Conservation (phyloP, 768 basidiomycete species). For the button mushroom (Agaricus bisporus) region DNA sequence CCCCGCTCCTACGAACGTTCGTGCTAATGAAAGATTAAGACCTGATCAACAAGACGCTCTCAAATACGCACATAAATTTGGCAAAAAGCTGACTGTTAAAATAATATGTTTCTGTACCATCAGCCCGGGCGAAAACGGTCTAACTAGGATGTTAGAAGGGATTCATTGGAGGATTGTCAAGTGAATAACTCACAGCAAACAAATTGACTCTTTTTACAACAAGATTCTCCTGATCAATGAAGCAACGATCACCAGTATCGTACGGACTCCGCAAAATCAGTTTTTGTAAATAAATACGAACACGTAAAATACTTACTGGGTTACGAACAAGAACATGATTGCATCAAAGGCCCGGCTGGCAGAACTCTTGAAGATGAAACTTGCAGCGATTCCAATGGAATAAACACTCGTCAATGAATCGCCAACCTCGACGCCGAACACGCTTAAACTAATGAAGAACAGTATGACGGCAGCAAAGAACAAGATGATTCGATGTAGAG, state of each 20-base stretch:
- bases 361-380: conserved; percentile 76
- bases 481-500: conserved; percentile 58
- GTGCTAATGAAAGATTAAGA: conserved; percentile 31
- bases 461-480: conserved; percentile 57
- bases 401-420: conserved; percentile 67
- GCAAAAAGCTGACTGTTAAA: conserved; percentile 73
- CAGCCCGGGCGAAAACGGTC: conserved; percentile 66
- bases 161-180: not conserved
- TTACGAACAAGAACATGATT: conserved; percentile 78
- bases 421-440: conserved; percentile 66
- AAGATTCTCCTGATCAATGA: conserved; percentile 65
- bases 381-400: conserved; percentile 63
- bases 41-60: not conserved
- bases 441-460: conserved; percentile 67
- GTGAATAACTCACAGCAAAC: conserved; percentile 47
- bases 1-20: conserved; percentile 70
- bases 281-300: not conserved
- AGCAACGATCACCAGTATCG: conserved; percentile 78
- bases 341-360: conserved; percentile 72
- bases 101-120: conserved; percentile 78
- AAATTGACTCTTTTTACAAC: conserved; percentile 78
- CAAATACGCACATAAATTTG: conserved; percentile 58
- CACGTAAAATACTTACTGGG: conserved; percentile 50
- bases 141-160: conserved; percentile 13
- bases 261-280: conserved; percentile 46